Conservation (phyloP, 345 rosid species). For the Streptanthus diversifolius region DNA sequence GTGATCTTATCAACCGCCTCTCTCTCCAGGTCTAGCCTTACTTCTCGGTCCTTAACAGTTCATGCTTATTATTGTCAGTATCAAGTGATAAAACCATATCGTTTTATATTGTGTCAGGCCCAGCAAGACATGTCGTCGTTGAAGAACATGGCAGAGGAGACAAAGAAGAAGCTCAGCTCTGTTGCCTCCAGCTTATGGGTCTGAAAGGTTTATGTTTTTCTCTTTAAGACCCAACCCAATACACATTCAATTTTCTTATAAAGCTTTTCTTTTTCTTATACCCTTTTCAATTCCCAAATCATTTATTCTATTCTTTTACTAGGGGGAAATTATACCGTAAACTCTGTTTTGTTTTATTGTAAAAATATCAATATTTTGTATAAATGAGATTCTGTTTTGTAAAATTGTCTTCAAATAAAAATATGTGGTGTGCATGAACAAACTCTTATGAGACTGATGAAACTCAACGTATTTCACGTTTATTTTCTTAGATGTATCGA, state of each 20-base stretch:
- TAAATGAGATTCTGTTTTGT: conserved; percentile 19
- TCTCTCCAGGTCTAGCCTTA: conserved; percentile 72
- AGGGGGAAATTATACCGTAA: neutral
- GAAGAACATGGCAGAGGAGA: conserved; percentile 95
- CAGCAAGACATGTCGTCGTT: conserved; percentile 91
- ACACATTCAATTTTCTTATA: neutral
- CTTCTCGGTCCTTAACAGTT: neutral
- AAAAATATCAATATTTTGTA: conserved; percentile 1
- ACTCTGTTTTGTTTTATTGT: neutral
- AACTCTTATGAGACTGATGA: neutral
- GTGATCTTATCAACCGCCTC: conserved; percentile 80
- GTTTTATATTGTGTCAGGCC: conserved; percentile 44
- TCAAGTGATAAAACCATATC: neutral
- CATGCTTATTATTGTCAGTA: neutral
- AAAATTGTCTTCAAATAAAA: neutral
- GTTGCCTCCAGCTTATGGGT: conserved; percentile 63
- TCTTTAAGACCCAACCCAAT: conserved; percentile 2
- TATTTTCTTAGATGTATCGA: neutral
- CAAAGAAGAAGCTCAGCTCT: conserved; percentile 85
- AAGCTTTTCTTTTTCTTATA: neutral
- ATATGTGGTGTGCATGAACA: neutral
- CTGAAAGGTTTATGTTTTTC: neutral
- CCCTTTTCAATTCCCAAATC: conserved; percentile 4
- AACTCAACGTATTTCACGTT: neutral
- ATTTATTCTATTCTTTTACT: conserved; percentile 12